A percentile compares a stretch with the other conserved stretches of the same genome.
Conservation (phyloP, 441 rosid species). For the Erodium trifolium region DNA sequence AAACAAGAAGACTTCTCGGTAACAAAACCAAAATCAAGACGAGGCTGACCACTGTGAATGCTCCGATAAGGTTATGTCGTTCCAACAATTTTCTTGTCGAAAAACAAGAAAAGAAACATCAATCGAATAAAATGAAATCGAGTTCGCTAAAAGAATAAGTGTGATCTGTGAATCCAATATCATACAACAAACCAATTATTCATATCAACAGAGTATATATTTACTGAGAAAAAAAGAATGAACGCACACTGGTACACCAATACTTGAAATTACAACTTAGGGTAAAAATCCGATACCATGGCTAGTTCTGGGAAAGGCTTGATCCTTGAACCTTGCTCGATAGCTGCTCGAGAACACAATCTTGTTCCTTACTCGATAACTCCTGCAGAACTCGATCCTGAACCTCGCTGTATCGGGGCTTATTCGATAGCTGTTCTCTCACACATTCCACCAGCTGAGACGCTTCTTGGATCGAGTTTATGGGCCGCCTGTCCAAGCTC, state of each 20-base stretch:
- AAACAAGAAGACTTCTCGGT: too few species aligned
- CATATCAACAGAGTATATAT: background rate
- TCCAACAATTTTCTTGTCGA: too few species aligned
- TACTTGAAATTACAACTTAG: background rate
- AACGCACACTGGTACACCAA: background rate
- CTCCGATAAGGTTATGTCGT: too few species aligned
- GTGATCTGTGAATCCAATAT: background rate
- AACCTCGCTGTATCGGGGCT: constrained; percentile 37
- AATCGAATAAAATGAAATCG: too few species aligned
- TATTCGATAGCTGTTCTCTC: constrained; percentile 39
- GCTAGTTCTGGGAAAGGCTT: constrained; percentile 1
- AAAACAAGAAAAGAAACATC: too few species aligned
- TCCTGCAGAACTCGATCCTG: constrained; percentile 22
- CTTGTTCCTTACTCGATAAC: background rate
- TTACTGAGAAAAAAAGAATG: background rate
- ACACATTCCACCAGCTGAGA: constrained; percentile 43
- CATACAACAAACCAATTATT: constrained; percentile 2
- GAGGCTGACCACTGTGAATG: too few species aligned
- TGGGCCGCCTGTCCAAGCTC: constrained; percentile 52
- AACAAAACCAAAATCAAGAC: too few species aligned
- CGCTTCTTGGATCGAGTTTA: constrained; percentile 51
- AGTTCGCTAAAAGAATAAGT: too few species aligned
- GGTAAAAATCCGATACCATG: background rate
- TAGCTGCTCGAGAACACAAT: background rate
- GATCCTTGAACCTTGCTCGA: background rate